Evolutionary conservation across 305 asterid species (phyloP).

Genomic region (Striga hermonthica): DNA sequence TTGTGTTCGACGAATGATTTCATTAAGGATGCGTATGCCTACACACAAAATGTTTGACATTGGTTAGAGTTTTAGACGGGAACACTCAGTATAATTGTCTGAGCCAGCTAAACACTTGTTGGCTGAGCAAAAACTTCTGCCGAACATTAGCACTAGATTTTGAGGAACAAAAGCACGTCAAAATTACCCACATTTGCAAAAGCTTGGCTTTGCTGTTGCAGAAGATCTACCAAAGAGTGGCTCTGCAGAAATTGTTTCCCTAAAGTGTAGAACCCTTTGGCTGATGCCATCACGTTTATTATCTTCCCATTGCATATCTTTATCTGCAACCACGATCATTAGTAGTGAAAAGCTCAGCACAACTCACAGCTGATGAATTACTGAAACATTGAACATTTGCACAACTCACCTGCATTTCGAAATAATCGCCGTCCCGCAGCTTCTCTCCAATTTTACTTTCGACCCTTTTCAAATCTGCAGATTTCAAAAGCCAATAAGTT

Average conservation of each 20-base stretch:
- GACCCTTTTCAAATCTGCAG: conserved; percentile 66
- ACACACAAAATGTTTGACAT: conserved; percentile 34
- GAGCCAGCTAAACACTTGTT: background rate
- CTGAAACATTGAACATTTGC: background rate
- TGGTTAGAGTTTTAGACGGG: no score
- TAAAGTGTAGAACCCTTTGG: conserved; percentile 74
- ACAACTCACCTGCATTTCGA: conserved; percentile 75
- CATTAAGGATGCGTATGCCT: conserved; percentile 91
- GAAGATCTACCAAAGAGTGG: conserved; percentile 96
- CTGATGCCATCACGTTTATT: conserved; percentile 78
- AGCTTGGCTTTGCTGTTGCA: conserved; percentile 98
- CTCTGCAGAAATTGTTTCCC: conserved; percentile 78
- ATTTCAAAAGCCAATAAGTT: conserved; percentile 21
- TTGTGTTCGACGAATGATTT: conserved; percentile 89
- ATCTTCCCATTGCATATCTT: conserved; percentile 95
- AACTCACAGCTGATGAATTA: background rate
- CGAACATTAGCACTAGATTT: conserved; percentile 14
- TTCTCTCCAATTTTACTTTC: conserved; percentile 51
- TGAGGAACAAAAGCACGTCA: conserved; percentile 8
- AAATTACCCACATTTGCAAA: conserved; percentile 73
- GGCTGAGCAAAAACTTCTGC: no score
- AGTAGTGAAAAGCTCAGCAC: conserved; percentile 27
- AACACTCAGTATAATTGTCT: background rate
- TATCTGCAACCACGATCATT: conserved; percentile 60
- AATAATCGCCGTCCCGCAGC: conserved; percentile 67